Evolutionary conservation across 2,329 filamentous ascomycete genomes (phyloP).

Genomic region (Aureobasidium leucospermi): DNA sequence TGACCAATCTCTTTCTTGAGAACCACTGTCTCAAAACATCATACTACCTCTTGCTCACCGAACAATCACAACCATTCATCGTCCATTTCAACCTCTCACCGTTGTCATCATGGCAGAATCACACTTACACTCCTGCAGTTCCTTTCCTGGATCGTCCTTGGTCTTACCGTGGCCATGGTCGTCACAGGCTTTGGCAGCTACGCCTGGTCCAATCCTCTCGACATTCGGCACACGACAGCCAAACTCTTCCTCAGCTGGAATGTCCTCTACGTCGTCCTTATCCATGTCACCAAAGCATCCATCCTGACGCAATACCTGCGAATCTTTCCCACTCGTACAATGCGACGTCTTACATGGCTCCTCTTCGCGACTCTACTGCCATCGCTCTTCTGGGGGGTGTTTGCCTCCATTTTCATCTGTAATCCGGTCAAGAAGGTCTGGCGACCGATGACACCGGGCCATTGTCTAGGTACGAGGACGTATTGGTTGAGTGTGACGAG

Average conservation of each 20-base stretch:
- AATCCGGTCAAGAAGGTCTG: slow-evolving; percentile 36
- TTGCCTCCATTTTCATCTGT: slow-evolving; percentile 36
- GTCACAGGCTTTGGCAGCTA: not conserved
- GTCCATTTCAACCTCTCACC: not conserved
- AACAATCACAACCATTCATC: too few relatives aligned
- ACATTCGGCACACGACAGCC: slow-evolving; percentile 17
- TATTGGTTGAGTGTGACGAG: slow-evolving; percentile 36
- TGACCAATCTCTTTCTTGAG: too few relatives aligned
- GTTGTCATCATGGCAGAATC: not conserved
- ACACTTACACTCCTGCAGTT: slow-evolving; percentile 16
- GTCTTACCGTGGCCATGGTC: slow-evolving; percentile 21
- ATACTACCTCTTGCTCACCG: too few relatives aligned
- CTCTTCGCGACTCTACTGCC: slow-evolving; percentile 26
- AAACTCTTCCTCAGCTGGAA: slow-evolving; percentile 28
- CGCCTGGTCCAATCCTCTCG: slow-evolving; percentile 1
- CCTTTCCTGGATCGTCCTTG: slow-evolving; percentile 25
- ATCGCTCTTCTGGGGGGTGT: slow-evolving; percentile 26
- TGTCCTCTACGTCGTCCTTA: slow-evolving; percentile 26
- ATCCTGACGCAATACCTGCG: slow-evolving; percentile 43
- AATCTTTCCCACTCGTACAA: slow-evolving; percentile 35
- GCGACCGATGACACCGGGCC: slow-evolving; percentile 24
- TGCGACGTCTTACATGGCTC: slow-evolving; percentile 37
- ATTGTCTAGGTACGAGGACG: slow-evolving; percentile 33
- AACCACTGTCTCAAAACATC: too few relatives aligned
- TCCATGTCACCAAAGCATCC: slow-evolving; percentile 36